Evolutionary conservation across 495 filamentous ascomycete genomes (phyloP).

Genomic region (Talaromyces adpressus): DNA sequence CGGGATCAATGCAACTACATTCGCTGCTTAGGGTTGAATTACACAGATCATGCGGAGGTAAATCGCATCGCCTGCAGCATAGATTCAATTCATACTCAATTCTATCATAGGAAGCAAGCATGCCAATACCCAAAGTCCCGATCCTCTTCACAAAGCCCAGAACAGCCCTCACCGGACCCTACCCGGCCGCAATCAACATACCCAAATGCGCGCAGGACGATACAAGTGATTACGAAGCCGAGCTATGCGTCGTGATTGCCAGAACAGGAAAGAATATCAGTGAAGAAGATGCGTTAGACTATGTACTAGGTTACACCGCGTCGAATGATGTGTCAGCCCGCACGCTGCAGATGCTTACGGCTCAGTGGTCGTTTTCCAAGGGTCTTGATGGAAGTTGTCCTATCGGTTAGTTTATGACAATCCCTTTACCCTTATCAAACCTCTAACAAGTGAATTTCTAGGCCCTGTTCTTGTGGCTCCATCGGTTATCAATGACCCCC

Average conservation of each 20-base stretch:
- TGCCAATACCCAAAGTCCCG: conserved; percentile 31
- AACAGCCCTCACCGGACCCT: conserved; percentile 33
- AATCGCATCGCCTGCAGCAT: neutral
- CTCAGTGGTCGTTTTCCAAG: conserved; percentile 40
- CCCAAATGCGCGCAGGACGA: conserved; percentile 36
- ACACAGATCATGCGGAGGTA: conserved; percentile 31
- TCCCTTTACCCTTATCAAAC: neutral
- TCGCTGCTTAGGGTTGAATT: conserved; percentile 41
- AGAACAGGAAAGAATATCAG: conserved; percentile 33
- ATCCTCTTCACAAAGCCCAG: conserved; percentile 42
- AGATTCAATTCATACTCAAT: neutral
- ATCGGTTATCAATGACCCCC: conserved; percentile 26
- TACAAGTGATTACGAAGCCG: conserved; percentile 44
- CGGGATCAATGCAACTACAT: conserved; percentile 27
- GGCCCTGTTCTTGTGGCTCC: conserved; percentile 33
- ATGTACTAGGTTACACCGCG: conserved; percentile 35
- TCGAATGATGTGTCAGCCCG: conserved; percentile 36
- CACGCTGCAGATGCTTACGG: conserved; percentile 21
- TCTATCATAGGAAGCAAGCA: conserved; percentile 23
- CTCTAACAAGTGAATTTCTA: conserved; percentile 3
- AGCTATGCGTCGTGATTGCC: conserved; percentile 33
- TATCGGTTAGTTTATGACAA: conserved; percentile 15
- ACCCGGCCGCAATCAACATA: conserved; percentile 33
- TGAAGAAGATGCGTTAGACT: conserved; percentile 30
- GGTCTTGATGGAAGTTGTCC: conserved; percentile 32